Percentiles rank a stretch among this genome's conserved stretches.
phyloP scores from a whole-genome alignment of 202 grass and related monocot genomes.

The Tripidium arundinaceum region DNA sequence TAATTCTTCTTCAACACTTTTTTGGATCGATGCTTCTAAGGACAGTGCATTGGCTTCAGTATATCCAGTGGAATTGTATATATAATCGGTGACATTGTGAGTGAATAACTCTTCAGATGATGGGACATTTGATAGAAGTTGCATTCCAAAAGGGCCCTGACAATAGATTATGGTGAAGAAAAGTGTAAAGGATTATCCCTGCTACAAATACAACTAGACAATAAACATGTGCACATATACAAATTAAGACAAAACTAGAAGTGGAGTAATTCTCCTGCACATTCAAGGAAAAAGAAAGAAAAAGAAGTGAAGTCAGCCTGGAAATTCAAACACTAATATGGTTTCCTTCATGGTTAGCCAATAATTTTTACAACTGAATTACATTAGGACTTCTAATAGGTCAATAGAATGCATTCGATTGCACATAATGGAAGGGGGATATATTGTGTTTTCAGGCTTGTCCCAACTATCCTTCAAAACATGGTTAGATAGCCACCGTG shows the following conservation, averaged over 20 bases:
- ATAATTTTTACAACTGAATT: not conserved
- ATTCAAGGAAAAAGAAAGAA: constrained; percentile 8
- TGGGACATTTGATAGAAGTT: constrained; percentile 45
- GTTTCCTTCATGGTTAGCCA: not conserved
- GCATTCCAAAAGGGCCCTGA: constrained; percentile 91
- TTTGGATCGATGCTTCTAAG: constrained; percentile 92
- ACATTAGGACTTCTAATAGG: not conserved
- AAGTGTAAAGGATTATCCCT: too few relatives aligned
- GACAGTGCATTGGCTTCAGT: constrained; percentile 52
- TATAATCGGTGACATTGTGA: constrained; percentile 48
- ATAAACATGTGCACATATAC: too few relatives aligned
- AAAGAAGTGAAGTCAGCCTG: not conserved
- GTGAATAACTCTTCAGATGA: constrained; percentile 56
- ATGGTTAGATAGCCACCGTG: not conserved
- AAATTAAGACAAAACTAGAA: too few relatives aligned
- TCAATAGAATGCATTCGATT: not conserved
- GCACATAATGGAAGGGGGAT: not conserved
- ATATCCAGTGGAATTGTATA: constrained; percentile 66
- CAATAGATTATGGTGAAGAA: constrained; percentile 25
- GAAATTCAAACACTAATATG: constrained; percentile 11
- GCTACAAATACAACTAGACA: too few relatives aligned
- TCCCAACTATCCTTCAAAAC: not conserved
- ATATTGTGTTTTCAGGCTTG: not conserved
- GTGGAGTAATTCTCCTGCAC: too few relatives aligned
- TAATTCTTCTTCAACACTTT: constrained; percentile 76